Percentiles rank a stretch among this genome's conserved stretches.
These are phyloP conservation scores for Amniculicola lignicola DNA, from an alignment of 495 filamentous ascomycete genomes.

Conservation along the genomic window DNA sequence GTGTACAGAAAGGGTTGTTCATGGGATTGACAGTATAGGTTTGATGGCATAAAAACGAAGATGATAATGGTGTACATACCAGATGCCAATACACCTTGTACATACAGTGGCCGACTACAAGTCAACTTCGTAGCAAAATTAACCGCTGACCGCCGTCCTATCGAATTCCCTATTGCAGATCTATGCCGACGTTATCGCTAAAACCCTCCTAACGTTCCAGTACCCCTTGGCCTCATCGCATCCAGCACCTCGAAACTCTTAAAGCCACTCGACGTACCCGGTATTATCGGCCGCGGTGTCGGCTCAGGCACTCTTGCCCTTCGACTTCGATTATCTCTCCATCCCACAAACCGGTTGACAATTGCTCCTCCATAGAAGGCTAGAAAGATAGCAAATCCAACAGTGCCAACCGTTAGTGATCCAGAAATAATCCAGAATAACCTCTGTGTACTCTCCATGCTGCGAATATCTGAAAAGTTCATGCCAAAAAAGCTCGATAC, in stretches of 20 bases:
- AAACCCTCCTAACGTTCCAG: too few species aligned
- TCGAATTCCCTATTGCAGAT: too few species aligned
- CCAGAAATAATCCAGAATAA: conserved; percentile 44
- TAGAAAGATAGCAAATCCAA: conserved; percentile 37
- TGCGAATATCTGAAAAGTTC: conserved; percentile 45
- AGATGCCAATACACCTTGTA: too few species aligned
- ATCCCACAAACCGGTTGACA: conserved; percentile 34
- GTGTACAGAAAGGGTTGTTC: too few species aligned
- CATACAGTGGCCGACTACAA: too few species aligned
- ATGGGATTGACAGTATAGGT: too few species aligned
- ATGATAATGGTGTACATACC: too few species aligned
- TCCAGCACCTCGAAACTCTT: conserved; percentile 30
- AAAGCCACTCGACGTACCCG: conserved; percentile 1
- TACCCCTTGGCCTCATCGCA: conserved; percentile 11
- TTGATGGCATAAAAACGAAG: too few species aligned
- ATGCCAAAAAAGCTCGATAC: conserved; percentile 45
- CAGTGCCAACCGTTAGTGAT: conserved; percentile 37
- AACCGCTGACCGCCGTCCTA: too few species aligned
- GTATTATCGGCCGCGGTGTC: not conserved
- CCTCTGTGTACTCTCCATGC: conserved; percentile 39
- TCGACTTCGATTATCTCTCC: conserved; percentile 33
- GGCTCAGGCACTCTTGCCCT: not conserved
- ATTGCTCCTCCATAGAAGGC: conserved; percentile 42
- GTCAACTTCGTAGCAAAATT: too few species aligned
- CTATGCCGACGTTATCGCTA: too few species aligned